These are phyloP conservation scores for Claviceps sp. DNA, from an alignment of 2,329 filamentous ascomycete species.

Conservation along the genomic window DNA sequence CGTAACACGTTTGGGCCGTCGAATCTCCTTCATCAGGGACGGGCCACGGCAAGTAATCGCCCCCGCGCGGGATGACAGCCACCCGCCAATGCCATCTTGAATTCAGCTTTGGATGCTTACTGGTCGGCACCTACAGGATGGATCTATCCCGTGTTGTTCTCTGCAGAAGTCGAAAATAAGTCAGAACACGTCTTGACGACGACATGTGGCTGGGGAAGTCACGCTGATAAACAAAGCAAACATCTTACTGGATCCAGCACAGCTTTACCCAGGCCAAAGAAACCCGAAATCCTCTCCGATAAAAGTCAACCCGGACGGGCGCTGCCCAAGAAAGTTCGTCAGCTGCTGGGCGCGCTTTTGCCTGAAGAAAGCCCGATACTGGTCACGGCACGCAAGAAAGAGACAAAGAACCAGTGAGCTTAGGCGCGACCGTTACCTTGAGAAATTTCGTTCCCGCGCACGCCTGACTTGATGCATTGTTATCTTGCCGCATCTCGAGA, in stretches of 20 bases:
- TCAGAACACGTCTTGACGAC: not conserved
- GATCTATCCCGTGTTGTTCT: not conserved
- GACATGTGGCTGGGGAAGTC: constrained; percentile 1
- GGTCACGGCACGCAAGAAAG: not conserved
- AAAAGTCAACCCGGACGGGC: constrained; percentile 1
- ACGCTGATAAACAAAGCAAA: constrained; percentile 1
- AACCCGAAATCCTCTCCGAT: not conserved
- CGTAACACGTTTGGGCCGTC: no score
- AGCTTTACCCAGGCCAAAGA: not conserved
- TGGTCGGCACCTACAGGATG: not conserved
- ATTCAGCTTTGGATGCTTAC: no score
- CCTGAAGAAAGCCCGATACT: not conserved
- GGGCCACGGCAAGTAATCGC: no score
- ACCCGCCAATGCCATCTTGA: no score
- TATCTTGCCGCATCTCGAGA: no score
- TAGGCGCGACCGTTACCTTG: not conserved
- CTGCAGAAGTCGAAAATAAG: no score
- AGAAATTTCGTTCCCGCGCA: not conserved
- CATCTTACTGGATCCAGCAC: constrained; percentile 1
- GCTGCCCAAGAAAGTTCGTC: not conserved
- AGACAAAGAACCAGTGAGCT: not conserved
- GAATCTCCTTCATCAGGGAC: no score
- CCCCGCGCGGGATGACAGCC: no score
- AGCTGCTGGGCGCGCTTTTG: not conserved
- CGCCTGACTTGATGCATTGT: not conserved